Base-by-base conservation (phyloP, 2,329 filamentous ascomycete genomes). In the Xylariaceae sp. region DNA sequence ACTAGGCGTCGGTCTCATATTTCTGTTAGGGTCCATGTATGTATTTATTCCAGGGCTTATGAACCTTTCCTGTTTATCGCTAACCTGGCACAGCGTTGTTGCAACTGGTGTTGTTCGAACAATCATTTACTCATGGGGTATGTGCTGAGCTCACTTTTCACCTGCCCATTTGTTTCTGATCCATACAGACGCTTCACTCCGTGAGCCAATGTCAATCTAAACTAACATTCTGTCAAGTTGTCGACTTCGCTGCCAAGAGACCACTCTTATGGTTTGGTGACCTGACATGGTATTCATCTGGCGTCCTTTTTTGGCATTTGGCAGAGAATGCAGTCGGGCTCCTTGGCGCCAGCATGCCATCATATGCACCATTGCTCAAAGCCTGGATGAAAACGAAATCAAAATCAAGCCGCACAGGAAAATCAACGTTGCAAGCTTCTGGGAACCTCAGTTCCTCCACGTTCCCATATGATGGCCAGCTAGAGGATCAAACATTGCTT, bases 261-360 rank as follows among this genome's bases (percentile, higher is more conserved):
- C 53, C 45, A 2, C n/a, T 48, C 3, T 17, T 49, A 14, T 55
- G 48, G 47, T 53, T 54, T 42, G 39, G 45, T 10, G 55, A 60
- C 42, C 42, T 56, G n/a, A 55, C 51, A 5, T 60, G 56, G 58
- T 62, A 59, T 31, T 34, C 46, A 1, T 39, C 53, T 0, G 58
- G 58, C 2, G 45, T 50, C 2, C 51, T 60, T 1, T 58, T 59
- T 47, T 62, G 58, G 60, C 58, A 59, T n/a, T 7, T 60, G 3
- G 54, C 50, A 1, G 58, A 60, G 38, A 60, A 59, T 31, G 56
- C 48, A 1, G 50, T 59, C 2, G 56, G 48, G 6, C 13, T 60
- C 6, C 40, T 60, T 6, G 51, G 54, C 39, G 51, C 49, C 11
- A 60, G 54, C 41, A 45, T 58, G 38, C 55, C 56, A 12, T 50